These are phyloP conservation scores for Blastobotrys indianensis DNA, from an alignment of 1,139 yeast species.

Conservation along the genomic window DNA sequence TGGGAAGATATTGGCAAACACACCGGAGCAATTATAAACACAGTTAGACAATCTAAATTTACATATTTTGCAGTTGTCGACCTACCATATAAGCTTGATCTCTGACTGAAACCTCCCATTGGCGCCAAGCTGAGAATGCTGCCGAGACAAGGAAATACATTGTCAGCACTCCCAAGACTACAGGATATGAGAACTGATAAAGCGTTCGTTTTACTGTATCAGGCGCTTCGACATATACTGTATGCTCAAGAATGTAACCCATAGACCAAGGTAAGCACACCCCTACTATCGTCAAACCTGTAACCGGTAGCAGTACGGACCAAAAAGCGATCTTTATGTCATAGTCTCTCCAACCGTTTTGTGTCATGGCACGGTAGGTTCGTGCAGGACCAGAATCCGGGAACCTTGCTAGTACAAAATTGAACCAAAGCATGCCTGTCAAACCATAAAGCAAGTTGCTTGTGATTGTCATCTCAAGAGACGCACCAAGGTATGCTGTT, in stretches of 20 bases:
- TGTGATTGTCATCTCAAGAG: constrained; percentile 1
- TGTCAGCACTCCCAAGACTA: constrained; percentile 3
- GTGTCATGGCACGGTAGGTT: constrained; percentile 9
- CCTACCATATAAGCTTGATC: constrained; percentile 35
- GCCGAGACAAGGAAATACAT: background rate
- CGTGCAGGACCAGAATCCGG: constrained; percentile 7
- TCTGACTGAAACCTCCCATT: constrained; percentile 25
- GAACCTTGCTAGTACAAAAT: constrained; percentile 6
- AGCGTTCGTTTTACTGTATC: constrained; percentile 2
- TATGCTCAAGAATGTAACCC: constrained; percentile 12
- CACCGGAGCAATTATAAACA: too few relatives aligned
- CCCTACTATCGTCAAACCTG: background rate
- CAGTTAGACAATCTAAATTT: constrained; percentile 4
- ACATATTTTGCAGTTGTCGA: constrained; percentile 32
- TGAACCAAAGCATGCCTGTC: constrained; percentile 6
- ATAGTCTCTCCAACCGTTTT: constrained; percentile 18
- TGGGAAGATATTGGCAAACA: too few relatives aligned
- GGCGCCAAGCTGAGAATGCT: constrained; percentile 12
- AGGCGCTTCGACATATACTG: constrained; percentile 6
- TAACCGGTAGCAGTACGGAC: constrained; percentile 13
- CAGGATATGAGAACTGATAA: constrained; percentile 11
- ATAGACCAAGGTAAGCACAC: constrained; percentile 9
- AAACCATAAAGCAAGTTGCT: constrained; percentile 7
- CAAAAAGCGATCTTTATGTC: constrained; percentile 11
- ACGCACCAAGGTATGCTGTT: background rate